Evolutionary conservation across 2,329 filamentous ascomycete genomes (phyloP), one percentile per base, ranked within the genome.

Genomic region (Teratosphaeria epicoccoides): DNA sequence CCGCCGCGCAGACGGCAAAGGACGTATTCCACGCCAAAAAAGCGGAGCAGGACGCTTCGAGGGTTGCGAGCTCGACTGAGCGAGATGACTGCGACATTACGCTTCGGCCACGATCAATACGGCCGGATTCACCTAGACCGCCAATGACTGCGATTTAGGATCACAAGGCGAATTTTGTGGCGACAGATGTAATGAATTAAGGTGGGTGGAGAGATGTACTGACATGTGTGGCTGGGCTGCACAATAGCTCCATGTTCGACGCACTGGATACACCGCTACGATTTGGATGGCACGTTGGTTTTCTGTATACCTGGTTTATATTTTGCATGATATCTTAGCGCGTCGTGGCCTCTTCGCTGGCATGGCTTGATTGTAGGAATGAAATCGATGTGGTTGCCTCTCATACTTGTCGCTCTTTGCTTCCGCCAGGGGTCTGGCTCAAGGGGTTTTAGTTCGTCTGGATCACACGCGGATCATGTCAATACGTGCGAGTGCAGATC

Each of bases 1-100:
- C 82, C 52, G 79, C 81, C 33, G 90, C 90, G 0, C 81, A 86
- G 60, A 71, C 67, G 26, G 77, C 82, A 50, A 89, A 86, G 66
- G 77, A 80, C 45, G 84, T 83, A 64, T 83, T 96, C 43, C 65
- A 66, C 49, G 59, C 61, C 14, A 58, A 52, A 45, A 62, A 59
- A 46, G 43, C 44, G 4, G 47, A 49, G 26, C 43, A 47, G 47
- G 47, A 24, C 12, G 17, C 25, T 48, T 33, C 25, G 24, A 48
- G 10, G 33, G 49, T 46, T 14, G 25, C 17, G 26, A 44, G 49
- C 25, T 22, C 24, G 26, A 44, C 9, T 24, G 22, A 23, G 37
- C 28, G 17, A 14, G 37, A 45, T 25, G 49, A 45, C 9, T 45
- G 49, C 20, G 47, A 49, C 17, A 12, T 28, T 12, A 28, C 28